phyloP scores from a whole-genome alignment of 2,329 filamentous ascomycete species.

The Claviceps maximensis region DNA sequence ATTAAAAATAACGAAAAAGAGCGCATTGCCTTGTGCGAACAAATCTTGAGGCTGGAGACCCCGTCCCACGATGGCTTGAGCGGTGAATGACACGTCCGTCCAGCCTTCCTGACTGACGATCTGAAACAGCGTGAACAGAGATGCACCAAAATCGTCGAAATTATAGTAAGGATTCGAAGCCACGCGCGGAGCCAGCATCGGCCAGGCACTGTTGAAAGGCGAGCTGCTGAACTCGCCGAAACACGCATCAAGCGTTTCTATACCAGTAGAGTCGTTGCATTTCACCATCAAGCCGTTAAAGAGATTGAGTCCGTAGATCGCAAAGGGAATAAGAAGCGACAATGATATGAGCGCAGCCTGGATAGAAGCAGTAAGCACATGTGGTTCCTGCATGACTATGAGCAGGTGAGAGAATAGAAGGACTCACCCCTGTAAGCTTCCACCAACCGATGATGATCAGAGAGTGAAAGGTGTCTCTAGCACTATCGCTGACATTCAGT shows the following conservation, averaged over 20 bases:
- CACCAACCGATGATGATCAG: slow-evolving; percentile 87
- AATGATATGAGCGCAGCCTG: slow-evolving; percentile 82
- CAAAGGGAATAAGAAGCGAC: slow-evolving; percentile 88
- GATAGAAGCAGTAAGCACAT: slow-evolving; percentile 7
- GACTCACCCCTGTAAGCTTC: slow-evolving; percentile 73
- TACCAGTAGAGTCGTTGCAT: slow-evolving; percentile 56
- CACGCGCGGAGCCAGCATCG: slow-evolving; percentile 68
- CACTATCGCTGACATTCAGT: slow-evolving; percentile 91
- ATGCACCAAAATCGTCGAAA: slow-evolving; percentile 90
- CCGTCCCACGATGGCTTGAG: slow-evolving; percentile 66
- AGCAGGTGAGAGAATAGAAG: background rate
- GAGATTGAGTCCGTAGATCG: slow-evolving; percentile 86
- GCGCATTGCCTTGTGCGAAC: slow-evolving; percentile 65
- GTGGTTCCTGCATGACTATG: background rate
- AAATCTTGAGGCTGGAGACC: slow-evolving; percentile 60
- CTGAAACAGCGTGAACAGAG: slow-evolving; percentile 93
- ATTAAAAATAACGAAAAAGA: slow-evolving; percentile 96
- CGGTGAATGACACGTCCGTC: slow-evolving; percentile 81
- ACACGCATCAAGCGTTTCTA: slow-evolving; percentile 56
- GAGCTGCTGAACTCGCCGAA: slow-evolving; percentile 68
- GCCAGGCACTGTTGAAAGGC: slow-evolving; percentile 64
- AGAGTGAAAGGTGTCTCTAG: slow-evolving; percentile 90
- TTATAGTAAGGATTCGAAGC: slow-evolving; percentile 74
- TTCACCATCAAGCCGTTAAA: slow-evolving; percentile 69
- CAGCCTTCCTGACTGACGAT: slow-evolving; percentile 98